Evolutionary conservation across 805 yeast genomes (phyloP), one percentile per base, ranked within the genome.

Genomic region (Metschnikowia anglica): DNA sequence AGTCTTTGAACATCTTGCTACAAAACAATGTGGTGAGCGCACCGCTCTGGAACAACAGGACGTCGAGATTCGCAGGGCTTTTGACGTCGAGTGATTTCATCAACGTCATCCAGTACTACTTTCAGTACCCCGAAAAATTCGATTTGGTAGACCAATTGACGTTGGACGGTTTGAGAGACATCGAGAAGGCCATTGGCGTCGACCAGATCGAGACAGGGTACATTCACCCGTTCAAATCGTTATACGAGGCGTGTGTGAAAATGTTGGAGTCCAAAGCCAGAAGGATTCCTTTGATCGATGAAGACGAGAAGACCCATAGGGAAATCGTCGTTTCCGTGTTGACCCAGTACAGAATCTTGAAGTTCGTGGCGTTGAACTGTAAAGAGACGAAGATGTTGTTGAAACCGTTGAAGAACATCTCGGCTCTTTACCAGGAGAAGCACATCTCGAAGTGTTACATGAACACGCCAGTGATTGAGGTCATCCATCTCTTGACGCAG

Each of bases 21-120:
- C 98, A 93, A 61, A 93, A 93, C 63, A 87, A 88, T 60, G 88
- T 93, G 57, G 97, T 93, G 24, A 84, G 95, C 41, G 98, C 98
- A 4, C 99, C 99, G 2, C 71, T 93, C 39, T 93, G 99, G 99
- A 87, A 91, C 65, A 84, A 91, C 45, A 79, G 84, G 58, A 80
- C 86, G 12, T 85, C 96, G 12, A 76, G 85, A 56, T 93, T 93
- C 71, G 97, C 97, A 2, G 99, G 99, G 3, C 76, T 93, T 48
- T 72, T 93, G 55, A 93, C 98, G 3, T 81, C 95, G 13, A 79
- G 86, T 30, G 99, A 93, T 68, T 93, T 89, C 63, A 86, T 93
- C 52, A 91, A 93, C 56, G 97, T 91, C 41, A 88, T 93, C 48
- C 96, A 89, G 61, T 93, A 90, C 66, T 91, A 90, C 66, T 85